Evolutionary conservation across 805 yeast genomes (phyloP).

Genomic region (Cyberlindnera nakhonratchasimensis): DNA sequence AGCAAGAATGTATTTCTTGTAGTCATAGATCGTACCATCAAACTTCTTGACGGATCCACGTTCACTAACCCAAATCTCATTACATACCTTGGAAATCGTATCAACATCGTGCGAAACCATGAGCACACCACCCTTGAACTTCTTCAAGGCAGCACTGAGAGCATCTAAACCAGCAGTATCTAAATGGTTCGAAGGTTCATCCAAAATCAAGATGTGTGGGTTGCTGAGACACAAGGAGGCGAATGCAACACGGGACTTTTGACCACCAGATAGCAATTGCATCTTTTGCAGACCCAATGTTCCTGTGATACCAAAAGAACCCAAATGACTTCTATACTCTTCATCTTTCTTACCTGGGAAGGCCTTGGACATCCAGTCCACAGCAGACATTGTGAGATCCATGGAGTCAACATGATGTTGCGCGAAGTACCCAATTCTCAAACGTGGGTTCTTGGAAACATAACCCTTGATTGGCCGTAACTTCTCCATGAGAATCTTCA

Average conservation of each 20-base stretch:
- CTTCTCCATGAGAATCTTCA: constrained; percentile 80
- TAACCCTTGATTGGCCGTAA: constrained; percentile 73
- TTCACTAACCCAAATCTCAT: constrained; percentile 95
- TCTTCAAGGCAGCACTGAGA: constrained; percentile 79
- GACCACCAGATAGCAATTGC: constrained; percentile 93
- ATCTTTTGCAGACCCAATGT: constrained; percentile 88
- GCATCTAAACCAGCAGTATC: constrained; percentile 99
- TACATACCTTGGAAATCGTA: constrained; percentile 83
- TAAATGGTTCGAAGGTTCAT: constrained; percentile 98
- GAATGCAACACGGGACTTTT: constrained; percentile 96
- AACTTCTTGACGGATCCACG: constrained; percentile 74
- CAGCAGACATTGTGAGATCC: constrained; percentile 84
- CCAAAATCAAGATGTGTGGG: constrained; percentile 89
- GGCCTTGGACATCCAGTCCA: constrained; percentile 86
- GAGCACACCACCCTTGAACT: constrained; percentile 91
- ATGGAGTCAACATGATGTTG: constrained; percentile 98
- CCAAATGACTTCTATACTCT: constrained; percentile 94
- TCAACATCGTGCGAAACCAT: constrained; percentile 98
- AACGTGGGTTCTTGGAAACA: constrained; percentile 75
- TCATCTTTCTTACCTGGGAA: constrained; percentile 95
- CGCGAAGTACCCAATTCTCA: constrained; percentile 95
- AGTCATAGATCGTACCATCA: constrained; percentile 79
- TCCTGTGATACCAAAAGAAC: constrained; percentile 96
- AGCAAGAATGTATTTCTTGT: constrained; percentile 81
- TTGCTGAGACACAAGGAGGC: constrained; percentile 87